phyloP scores from a whole-genome alignment of 2,329 filamentous ascomycete species.

The Chalara sp. region DNA sequence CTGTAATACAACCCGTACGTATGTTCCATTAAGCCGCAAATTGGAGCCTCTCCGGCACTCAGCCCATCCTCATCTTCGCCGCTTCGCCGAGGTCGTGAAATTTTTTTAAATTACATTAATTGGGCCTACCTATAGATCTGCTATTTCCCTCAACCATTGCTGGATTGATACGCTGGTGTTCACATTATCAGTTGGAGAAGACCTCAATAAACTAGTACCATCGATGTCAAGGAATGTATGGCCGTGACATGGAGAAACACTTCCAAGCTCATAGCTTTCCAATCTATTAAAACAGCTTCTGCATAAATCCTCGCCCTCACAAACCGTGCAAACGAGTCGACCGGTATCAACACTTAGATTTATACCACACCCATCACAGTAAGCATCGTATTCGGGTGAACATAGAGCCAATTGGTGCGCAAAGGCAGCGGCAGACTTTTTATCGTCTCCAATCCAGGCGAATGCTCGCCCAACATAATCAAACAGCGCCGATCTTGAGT shows the following conservation, averaged over 20 bases:
- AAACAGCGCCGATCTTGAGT: neutral
- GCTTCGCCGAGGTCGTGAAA: too few species aligned
- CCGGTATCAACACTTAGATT: neutral
- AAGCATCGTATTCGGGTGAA: neutral
- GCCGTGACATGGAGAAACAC: neutral
- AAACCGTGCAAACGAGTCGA: neutral
- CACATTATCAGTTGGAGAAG: neutral
- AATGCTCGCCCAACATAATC: neutral
- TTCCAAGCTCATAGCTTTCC: neutral
- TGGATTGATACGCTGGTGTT: neutral
- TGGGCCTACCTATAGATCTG: neutral
- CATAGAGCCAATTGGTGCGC: neutral
- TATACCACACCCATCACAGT: neutral
- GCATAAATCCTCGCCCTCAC: neutral
- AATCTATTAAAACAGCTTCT: neutral
- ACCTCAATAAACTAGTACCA: neutral
- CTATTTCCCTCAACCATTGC: neutral
- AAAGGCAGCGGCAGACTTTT: neutral
- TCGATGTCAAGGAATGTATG: neutral
- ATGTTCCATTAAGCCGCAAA: too few species aligned
- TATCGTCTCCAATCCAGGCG: neutral
- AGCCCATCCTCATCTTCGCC: too few species aligned
- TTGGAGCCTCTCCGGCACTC: too few species aligned
- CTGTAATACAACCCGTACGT: too few species aligned
- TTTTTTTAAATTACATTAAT: too few species aligned